Percentiles rank a stretch among this genome's conserved stretches.
phyloP scores from a whole-genome alignment of 2,329 filamentous ascomycete species.

The Epichloe elymi region DNA sequence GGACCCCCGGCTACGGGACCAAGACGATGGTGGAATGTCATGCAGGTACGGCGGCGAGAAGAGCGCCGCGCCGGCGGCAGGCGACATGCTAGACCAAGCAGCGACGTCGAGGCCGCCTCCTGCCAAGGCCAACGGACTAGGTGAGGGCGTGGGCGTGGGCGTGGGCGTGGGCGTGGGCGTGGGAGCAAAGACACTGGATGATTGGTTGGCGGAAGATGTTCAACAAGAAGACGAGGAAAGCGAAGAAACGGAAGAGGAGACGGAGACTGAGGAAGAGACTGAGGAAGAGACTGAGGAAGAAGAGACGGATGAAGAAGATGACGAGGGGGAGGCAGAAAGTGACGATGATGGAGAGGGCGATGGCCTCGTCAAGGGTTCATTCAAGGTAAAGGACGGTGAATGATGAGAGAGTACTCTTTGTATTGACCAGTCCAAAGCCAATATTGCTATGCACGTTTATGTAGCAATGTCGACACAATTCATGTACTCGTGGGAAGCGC shows the following conservation, averaged over 20 bases:
- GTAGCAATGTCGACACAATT: too few species aligned
- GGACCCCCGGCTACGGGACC: slow-evolving; percentile 58
- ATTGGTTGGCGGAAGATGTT: slow-evolving; percentile 74
- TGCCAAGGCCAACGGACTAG: slow-evolving; percentile 35
- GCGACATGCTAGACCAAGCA: slow-evolving; percentile 46
- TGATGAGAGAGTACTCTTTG: background rate
- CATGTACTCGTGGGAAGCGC: too few species aligned
- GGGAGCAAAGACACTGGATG: slow-evolving; percentile 70
- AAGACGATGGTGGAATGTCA: slow-evolving; percentile 23
- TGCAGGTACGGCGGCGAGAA: slow-evolving; percentile 19
- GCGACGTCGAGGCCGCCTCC: slow-evolving; percentile 27
- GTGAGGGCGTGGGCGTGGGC: slow-evolving; percentile 40
- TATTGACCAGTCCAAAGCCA: too few species aligned
- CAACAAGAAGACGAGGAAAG: slow-evolving; percentile 41
- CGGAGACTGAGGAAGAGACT: slow-evolving; percentile 34
- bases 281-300: slow-evolving; percentile 39
- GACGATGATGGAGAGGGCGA: slow-evolving; percentile 33
- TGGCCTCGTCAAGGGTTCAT: slow-evolving; percentile 25
- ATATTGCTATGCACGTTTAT: too few species aligned
- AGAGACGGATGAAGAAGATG: slow-evolving; percentile 39
- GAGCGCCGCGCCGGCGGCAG: slow-evolving; percentile 38
- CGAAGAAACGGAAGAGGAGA: slow-evolving; percentile 39
- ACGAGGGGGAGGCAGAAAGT: slow-evolving; percentile 20
- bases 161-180: slow-evolving; percentile 29
- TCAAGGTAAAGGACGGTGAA: background rate